Conservation (phyloP, 1,284 basidiomycete species). For the Cryptococcus jaspeensis region DNA sequence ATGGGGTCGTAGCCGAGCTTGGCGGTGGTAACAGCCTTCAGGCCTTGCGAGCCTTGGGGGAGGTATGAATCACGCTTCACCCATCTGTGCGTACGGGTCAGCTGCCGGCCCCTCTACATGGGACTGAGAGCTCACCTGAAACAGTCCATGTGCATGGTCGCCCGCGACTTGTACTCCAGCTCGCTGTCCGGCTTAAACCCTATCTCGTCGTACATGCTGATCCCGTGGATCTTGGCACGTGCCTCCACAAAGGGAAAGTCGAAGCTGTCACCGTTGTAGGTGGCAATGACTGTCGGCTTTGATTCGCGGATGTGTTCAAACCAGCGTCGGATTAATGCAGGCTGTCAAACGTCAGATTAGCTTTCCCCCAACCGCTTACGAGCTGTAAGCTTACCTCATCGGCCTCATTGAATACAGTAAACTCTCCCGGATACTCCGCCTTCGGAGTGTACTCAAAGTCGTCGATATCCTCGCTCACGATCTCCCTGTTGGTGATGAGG, state of each 20-base stretch:
- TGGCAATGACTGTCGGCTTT: conserved; percentile 95
- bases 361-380: background rate
- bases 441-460: conserved; percentile 99
- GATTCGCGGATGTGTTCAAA: conserved; percentile 91
- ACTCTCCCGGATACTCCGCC: conserved; percentile 96
- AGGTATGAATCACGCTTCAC: conserved; percentile 99
- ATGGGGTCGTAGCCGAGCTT: conserved; percentile 98
- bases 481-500: conserved; percentile 96
- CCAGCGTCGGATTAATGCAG: conserved; percentile 77
- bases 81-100: conserved; percentile 59
- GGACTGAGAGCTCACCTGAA: conserved; percentile 61
- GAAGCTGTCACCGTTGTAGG: conserved; percentile 99
- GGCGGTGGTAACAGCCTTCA: conserved; percentile 96
- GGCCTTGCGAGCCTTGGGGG: conserved; percentile 95
- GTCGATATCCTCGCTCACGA: conserved; percentile 95
- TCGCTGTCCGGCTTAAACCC: conserved; percentile 90
- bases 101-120: background rate
- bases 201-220: conserved; percentile 94
- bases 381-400: conserved; percentile 68
- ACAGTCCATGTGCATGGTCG: conserved; percentile 98
- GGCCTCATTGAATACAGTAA: conserved; percentile 91
- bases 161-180: conserved; percentile 91
- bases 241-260: conserved; percentile 98
- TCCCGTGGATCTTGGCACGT: conserved; percentile 80
- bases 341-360: conserved; percentile 52